Percentiles rank a stretch among this genome's conserved stretches.
Conservation (phyloP, 306 rosid species). For the Vicia sativa region DNA sequence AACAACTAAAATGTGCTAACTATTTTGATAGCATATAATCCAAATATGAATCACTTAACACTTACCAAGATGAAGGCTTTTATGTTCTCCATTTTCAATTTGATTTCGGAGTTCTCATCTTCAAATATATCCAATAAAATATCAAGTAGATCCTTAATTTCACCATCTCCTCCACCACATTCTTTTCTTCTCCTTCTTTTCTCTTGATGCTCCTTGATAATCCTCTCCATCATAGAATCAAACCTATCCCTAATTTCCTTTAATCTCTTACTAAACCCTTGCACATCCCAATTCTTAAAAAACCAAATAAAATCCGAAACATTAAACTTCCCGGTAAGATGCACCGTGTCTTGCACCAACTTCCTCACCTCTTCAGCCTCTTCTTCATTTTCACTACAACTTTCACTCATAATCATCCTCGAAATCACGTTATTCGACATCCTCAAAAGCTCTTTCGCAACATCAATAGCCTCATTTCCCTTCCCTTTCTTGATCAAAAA, state of each 20-base stretch:
- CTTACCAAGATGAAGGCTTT: constrained; percentile 69
- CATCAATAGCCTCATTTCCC: constrained; percentile 40
- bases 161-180: constrained; percentile 35
- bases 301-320: constrained; percentile 61
- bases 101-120: constrained; percentile 51
- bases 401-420: constrained; percentile 55
- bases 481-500: constrained; percentile 36
- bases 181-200: constrained; percentile 45
- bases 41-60: background rate
- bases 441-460: constrained; percentile 48
- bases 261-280: constrained; percentile 50
- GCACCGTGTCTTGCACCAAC: constrained; percentile 50
- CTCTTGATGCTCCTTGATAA: constrained; percentile 60
- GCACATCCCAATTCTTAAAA: constrained; percentile 62
- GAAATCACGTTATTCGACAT: constrained; percentile 51
- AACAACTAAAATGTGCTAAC: background rate
- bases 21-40: background rate
- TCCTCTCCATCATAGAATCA: constrained; percentile 59
- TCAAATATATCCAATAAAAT: constrained; percentile 56
- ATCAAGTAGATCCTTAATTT: constrained; percentile 57
- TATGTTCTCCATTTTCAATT: constrained; percentile 58
- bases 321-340: constrained; percentile 45
- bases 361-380: constrained; percentile 54
- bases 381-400: constrained; percentile 42
- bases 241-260: constrained; percentile 52